Conservation (phyloP, 2,329 filamentous ascomycete species). For the Talaromyces sp. region DNA sequence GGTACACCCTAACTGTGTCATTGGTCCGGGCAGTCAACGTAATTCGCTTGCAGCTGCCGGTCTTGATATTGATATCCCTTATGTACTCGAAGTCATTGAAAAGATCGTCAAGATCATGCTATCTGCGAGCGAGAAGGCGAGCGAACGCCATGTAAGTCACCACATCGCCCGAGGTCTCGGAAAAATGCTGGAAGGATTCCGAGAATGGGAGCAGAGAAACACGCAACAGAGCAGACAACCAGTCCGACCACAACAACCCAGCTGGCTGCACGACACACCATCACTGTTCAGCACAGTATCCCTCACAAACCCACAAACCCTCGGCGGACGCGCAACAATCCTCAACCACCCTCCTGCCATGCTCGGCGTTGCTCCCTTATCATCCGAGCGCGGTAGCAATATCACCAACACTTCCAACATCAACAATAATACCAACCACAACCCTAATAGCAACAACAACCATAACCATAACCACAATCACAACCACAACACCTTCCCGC, state of each 20-base stretch:
- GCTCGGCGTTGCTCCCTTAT: slow-evolving; percentile 39
- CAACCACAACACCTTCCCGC: slow-evolving; percentile 29
- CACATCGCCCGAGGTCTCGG: slow-evolving; percentile 40
- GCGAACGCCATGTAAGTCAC: slow-evolving; percentile 42
- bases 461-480: slow-evolving; percentile 4
- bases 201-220: slow-evolving; percentile 41
- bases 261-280: slow-evolving; percentile 27
- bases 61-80: slow-evolving; percentile 35
- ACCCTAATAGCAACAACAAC: slow-evolving; percentile 3
- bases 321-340: slow-evolving; percentile 40
- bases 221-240: slow-evolving; percentile 17
- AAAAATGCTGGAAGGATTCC: slow-evolving; percentile 42
- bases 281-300: slow-evolving; percentile 39
- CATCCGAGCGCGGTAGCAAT: slow-evolving; percentile 35
- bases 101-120: slow-evolving; percentile 41
- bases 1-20: slow-evolving; percentile 34
- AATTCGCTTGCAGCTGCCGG: slow-evolving; percentile 41
- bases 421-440: background rate
- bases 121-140: slow-evolving; percentile 39
- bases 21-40: slow-evolving; percentile 36
- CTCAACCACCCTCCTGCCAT: slow-evolving; percentile 33
- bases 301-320: slow-evolving; percentile 37
- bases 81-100: slow-evolving; percentile 37
- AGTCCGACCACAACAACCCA: slow-evolving; percentile 26
- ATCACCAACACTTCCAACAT: background rate